These are phyloP conservation scores for Dichomitus squalens DNA, from an alignment of 1,284 basidiomycete species.

Conservation along the genomic window DNA sequence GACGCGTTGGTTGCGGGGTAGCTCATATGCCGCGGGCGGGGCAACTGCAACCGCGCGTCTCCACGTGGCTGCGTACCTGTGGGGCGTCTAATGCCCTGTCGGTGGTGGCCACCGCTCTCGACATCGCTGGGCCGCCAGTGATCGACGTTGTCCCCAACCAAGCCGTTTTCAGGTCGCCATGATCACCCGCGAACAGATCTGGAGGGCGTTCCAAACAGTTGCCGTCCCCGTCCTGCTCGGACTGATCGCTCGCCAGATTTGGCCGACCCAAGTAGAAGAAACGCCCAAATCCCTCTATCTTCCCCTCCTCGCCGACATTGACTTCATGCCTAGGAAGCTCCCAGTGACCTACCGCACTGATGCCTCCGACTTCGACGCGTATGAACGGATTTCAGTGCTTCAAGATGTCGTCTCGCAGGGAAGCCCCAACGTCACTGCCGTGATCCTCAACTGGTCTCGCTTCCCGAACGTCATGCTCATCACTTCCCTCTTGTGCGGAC, in stretches of 20 bases:
- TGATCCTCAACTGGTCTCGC: constrained; percentile 69
- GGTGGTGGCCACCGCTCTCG: background rate
- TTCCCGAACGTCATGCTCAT: constrained; percentile 62
- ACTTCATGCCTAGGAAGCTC: constrained; percentile 23
- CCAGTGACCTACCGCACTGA: constrained; percentile 24
- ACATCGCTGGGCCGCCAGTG: background rate
- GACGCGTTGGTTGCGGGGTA: constrained; percentile 4
- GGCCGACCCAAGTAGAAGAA: constrained; percentile 12
- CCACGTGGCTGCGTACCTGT: background rate
- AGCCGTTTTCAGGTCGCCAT: constrained; percentile 5
- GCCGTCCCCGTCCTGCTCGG: constrained; percentile 25
- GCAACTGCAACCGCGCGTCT: constrained; percentile 11
- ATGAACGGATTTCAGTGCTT: constrained; percentile 19
- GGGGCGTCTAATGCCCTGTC: background rate
- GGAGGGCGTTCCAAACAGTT: constrained; percentile 20
- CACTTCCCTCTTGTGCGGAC: constrained; percentile 50
- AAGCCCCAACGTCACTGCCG: constrained; percentile 47
- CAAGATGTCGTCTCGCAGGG: constrained; percentile 11
- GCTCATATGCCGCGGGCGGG: constrained; percentile 32
- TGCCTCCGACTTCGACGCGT: constrained; percentile 11
- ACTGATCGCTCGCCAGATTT: constrained; percentile 14
- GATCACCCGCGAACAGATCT: constrained; percentile 23
- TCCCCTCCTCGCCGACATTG: constrained; percentile 28
- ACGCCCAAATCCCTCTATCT: constrained; percentile 22
- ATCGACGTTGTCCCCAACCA: constrained; percentile 11